Base-by-base conservation (phyloP, 305 asterid species). In the Fraxinus greggii region DNA sequence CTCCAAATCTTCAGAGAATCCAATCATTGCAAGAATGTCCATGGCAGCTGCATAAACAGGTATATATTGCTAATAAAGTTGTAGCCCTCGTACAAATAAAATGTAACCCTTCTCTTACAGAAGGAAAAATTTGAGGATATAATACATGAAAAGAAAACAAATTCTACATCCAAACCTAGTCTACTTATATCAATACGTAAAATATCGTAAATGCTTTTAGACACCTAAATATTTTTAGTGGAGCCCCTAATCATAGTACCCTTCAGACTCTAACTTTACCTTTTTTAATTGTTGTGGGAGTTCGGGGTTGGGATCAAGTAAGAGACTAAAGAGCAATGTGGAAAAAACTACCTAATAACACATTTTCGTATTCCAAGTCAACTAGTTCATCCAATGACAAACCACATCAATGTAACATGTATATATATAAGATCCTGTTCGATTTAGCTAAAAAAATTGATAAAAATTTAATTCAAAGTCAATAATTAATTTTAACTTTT, bases 41-140 rank as follows among this genome's bases (percentile, higher is more conserved):
- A 86, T 78, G 67, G 98, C 98, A 89, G 97, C 99, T 94, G 95
- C 85, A 72, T 48, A 48, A 85, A 82, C 26, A 75, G 77, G 65
- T 69, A 28, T 19, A 28, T 13, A 67, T 26, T 67, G 36, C 21
- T 28, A 67, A 67, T 13, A n/a, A 61, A 61, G 26, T 6, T 54
- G 10, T n/a, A 54, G 12, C 26, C 63, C 65, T 54, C 65, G 26
- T 54, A 0, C 65, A 6, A 54, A 54, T 54, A 54, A n/a, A 54
- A n/a, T 54, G 21, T 54, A n/a, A n/a, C 10, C 65, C 8, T 5
- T n/a, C 7, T 51, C 65, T 54, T 54, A 54, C 9, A n/a, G 24
- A 54, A 54, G 26, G 65, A n/a, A 54, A 54, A 54, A 6, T 5
- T 7, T 59, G 26, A 19, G 23, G 13, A 7, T 59, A 7, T 19